Conservation (phyloP, 305 asterid genomes). For the Fraxinus latifolia region DNA sequence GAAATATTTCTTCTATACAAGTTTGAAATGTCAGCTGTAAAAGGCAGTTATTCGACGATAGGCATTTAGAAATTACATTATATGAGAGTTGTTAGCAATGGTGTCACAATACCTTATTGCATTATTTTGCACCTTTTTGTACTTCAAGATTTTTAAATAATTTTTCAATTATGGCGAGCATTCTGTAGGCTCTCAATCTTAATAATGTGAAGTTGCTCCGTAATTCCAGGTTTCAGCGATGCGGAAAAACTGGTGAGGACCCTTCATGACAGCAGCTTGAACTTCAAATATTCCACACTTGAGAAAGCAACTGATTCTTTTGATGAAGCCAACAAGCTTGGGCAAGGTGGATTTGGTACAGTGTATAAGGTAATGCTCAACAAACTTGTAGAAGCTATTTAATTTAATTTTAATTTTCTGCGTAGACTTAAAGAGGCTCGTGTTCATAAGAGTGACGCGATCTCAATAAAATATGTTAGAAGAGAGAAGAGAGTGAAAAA, state of each 20-base stretch:
- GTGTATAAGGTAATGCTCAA: slow-evolving; percentile 21
- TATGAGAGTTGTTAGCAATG: background rate
- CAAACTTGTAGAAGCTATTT: background rate
- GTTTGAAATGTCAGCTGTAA: background rate
- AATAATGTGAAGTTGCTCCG: background rate
- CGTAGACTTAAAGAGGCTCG: background rate
- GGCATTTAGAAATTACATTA: background rate
- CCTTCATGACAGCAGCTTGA: slow-evolving; percentile 26
- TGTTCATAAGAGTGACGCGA: background rate
- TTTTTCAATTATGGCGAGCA: background rate
- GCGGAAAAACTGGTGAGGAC: slow-evolving; percentile 21
- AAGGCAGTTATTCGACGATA: background rate
- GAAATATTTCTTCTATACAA: background rate
- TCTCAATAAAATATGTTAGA: background rate
- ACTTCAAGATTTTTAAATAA: background rate
- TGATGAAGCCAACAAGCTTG: slow-evolving; percentile 26
- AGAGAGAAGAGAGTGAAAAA: background rate
- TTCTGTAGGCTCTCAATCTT: background rate
- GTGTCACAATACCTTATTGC: background rate
- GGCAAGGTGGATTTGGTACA: slow-evolving; percentile 31
- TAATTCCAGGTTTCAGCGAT: slow-evolving; percentile 18
- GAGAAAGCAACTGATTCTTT: slow-evolving; percentile 29
- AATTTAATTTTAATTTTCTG: background rate
- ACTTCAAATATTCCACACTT: slow-evolving; percentile 29
- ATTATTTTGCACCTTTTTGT: background rate